Evolutionary conservation across 768 basidiomycete genomes (phyloP).

Genomic region (Amanita thiersii): DNA sequence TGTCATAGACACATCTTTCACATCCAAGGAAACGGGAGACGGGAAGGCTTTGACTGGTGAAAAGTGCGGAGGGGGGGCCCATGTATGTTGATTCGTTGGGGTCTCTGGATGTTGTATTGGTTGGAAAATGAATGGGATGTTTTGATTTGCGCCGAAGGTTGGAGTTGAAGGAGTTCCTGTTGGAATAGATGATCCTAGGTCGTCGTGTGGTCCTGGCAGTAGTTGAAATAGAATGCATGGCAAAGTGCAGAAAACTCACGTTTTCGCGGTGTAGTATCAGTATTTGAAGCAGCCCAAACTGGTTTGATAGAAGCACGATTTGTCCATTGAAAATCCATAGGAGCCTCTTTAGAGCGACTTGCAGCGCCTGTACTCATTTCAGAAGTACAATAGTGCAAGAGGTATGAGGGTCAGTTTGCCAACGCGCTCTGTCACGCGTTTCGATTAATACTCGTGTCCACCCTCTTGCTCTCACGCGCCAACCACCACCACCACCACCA

Average conservation of each 20-base stretch:
- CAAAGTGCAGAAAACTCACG: slow-evolving; percentile 34
- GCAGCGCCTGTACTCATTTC: background rate
- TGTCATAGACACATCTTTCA: slow-evolving; percentile 68
- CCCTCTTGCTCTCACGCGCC: slow-evolving; percentile 14
- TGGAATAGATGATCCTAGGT: slow-evolving; percentile 36
- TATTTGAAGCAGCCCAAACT: slow-evolving; percentile 46
- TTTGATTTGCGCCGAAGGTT: slow-evolving; percentile 56
- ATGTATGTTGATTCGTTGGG: slow-evolving; percentile 42
- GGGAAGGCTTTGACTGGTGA: slow-evolving; percentile 56
- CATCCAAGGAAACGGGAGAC: slow-evolving; percentile 26
- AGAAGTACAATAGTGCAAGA: slow-evolving; percentile 5
- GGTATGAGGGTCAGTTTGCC: slow-evolving; percentile 1
- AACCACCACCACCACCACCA: slow-evolving; percentile 22
- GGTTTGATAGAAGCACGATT: slow-evolving; percentile 51
- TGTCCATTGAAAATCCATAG: slow-evolving; percentile 88
- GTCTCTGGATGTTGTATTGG: slow-evolving; percentile 30
- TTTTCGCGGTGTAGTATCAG: slow-evolving; percentile 54
- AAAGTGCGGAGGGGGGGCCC: slow-evolving; percentile 58
- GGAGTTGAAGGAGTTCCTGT: slow-evolving; percentile 31
- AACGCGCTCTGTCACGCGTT: slow-evolving; percentile 7
- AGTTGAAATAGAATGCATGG: slow-evolving; percentile 4
- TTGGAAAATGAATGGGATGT: slow-evolving; percentile 68
- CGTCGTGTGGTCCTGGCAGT: slow-evolving; percentile 30
- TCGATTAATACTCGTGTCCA: slow-evolving; percentile 8
- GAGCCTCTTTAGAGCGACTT: slow-evolving; percentile 64